Evolutionary conservation across 2,329 filamentous ascomycete species (phyloP), one percentile per base, ranked within the genome.

Genomic region (Elsinoe necatrix): DNA sequence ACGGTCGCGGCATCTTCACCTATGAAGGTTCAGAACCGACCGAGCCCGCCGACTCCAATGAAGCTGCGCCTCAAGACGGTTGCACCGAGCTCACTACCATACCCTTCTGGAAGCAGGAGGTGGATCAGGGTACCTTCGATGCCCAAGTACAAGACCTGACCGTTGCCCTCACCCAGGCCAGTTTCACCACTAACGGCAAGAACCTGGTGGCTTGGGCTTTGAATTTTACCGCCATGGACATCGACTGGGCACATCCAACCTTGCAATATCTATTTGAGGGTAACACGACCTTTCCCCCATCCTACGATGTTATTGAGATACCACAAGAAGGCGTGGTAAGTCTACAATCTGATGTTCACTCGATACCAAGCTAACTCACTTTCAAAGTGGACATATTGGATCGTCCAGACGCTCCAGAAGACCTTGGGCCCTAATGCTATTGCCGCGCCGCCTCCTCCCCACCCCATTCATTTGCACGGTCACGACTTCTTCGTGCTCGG

Each of bases 311-410:
- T 31, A 68, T 76, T 41, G 67, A 72, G 31, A 65, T 75, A 9
- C 68, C 69, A 1, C 67, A 62, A 12, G 64, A 66, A 43, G 64
- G 64, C 25, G 65, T 60, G 16, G 60, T 63, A 58, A 59, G 62
- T 57, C 12, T 45, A 18, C 20, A 11, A 20, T 48, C 29, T 3
- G 8, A 6, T 23, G n/a, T 31, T 9, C 9, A 4, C 27, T 29
- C 27, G 9, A 4, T 9, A 29, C 9, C 9, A 29, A 29, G 9
- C 27, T 29, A 9, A 29, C 9, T 9, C 9, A 4, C 27, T 4
- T 29, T 9, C 21, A 25, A 45, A 57, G 58, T 76, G 74, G 75
- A 75, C 73, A 27, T 73, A 74, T 59, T 78, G 74, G 74, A 71
- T 74, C 58, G 74, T 79, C 48, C 74, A 78, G 56, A 69, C 73